A percentile compares a stretch with the other conserved stretches of the same genome.
Conservation (phyloP, 2,329 filamentous ascomycete genomes). For the Zymoseptoria passerinii region DNA sequence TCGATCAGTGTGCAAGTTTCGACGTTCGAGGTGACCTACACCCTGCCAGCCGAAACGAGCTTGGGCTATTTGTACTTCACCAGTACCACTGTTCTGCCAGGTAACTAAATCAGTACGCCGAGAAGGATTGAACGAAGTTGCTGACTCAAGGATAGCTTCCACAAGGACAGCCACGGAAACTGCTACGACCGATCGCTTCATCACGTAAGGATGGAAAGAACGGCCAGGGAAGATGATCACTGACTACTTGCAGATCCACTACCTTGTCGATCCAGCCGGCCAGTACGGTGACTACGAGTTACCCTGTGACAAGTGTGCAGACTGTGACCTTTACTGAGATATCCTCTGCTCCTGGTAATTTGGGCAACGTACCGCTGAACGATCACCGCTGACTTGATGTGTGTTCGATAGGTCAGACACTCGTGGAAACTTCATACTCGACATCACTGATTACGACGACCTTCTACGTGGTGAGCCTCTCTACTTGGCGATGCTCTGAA, state of each 20-base stretch:
- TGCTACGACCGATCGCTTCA: not conserved
- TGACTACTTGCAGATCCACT: not conserved
- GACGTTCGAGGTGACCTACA: not conserved
- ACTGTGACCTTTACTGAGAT: not conserved
- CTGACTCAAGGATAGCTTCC: not conserved
- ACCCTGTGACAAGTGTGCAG: not conserved
- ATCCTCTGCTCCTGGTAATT: not conserved
- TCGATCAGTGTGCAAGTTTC: not conserved
- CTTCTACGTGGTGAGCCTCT: not conserved
- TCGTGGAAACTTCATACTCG: not conserved
- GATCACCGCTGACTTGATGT: not conserved
- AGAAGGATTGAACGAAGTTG: not conserved
- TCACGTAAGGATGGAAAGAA: not conserved
- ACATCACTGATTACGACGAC: not conserved
- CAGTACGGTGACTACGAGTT: not conserved
- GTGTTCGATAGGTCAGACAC: not conserved
- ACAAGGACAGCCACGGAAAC: not conserved
- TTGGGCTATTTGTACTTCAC: not conserved
- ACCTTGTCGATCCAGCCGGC: not conserved
- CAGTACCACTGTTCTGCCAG: not conserved
- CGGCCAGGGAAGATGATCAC: not conserved
- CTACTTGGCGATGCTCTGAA: not conserved
- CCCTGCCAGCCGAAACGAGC: not conserved
- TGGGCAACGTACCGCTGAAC: not conserved
- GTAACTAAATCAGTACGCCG: not conserved